These are phyloP conservation scores for Ambrosia trifida DNA, from an alignment of 129 eudicot genomes.

Conservation along the genomic window DNA sequence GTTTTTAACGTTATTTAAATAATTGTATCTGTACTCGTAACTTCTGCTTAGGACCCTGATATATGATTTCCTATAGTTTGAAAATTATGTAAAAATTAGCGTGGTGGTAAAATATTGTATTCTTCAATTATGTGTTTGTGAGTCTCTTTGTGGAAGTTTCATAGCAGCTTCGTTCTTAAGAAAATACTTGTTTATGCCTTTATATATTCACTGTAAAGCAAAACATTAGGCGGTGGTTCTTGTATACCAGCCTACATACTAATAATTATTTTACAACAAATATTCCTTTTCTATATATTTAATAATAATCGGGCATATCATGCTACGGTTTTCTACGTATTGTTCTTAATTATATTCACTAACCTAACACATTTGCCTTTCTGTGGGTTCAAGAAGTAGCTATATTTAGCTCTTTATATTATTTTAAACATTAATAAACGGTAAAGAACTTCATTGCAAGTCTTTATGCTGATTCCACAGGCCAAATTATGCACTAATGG, in stretches of 20 bases:
- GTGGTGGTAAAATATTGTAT: too few relatives aligned
- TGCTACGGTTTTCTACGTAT: neutral
- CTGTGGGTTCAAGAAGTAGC: conserved; percentile 7
- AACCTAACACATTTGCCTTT: conserved; percentile 11
- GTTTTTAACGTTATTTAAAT: too few relatives aligned
- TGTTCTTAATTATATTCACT: conserved; percentile 9
- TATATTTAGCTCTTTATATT: neutral
- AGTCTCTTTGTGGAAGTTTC: neutral
- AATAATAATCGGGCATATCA: neutral
- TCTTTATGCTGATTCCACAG: neutral
- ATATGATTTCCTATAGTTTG: neutral
- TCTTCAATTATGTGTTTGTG: too few relatives aligned
- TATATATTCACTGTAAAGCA: neutral
- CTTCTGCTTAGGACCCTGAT: too few relatives aligned
- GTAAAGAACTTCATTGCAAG: neutral
- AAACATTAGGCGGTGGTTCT: neutral
- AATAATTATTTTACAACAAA: neutral
- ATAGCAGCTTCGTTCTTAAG: neutral
- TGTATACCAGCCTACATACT: neutral
- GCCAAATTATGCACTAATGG: conserved; percentile 2
- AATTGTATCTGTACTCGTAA: too few relatives aligned
- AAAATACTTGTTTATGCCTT: neutral
- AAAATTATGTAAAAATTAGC: neutral
- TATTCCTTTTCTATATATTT: neutral
- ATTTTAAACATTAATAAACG: neutral